Evolutionary conservation across 2,329 filamentous ascomycete species (phyloP).

Genomic region (Hymenoscyphus occultus): DNA sequence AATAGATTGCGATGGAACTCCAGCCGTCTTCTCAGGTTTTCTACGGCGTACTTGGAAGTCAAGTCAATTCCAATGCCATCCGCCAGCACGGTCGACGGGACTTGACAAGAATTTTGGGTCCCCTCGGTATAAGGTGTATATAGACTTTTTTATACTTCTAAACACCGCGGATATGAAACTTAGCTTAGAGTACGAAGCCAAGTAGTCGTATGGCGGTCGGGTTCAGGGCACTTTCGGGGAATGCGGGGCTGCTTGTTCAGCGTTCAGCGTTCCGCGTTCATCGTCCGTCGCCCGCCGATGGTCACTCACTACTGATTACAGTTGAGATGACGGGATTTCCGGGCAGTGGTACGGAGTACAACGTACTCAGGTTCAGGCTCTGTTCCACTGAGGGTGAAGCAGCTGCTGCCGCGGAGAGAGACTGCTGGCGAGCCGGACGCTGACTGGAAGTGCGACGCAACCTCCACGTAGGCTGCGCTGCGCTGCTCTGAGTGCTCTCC

Average conservation of each 20-base stretch:
- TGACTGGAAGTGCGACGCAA: background rate
- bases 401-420: background rate
- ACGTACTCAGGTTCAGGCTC: background rate
- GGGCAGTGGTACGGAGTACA: slow-evolving; percentile 1
- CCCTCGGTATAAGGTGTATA: background rate
- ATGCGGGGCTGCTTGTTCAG: background rate
- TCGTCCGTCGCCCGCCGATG: background rate
- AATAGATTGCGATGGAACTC: background rate
- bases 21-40: background rate
- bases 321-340: slow-evolving; percentile 3
- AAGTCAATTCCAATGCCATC: background rate
- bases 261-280: background rate
- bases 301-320: background rate
- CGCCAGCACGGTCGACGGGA: background rate
- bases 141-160: background rate
- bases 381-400: background rate
- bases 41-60: background rate
- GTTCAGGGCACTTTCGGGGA: background rate
- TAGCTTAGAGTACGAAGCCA: background rate
- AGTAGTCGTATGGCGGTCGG: background rate
- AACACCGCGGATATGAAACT: background rate
- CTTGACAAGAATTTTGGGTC: slow-evolving; percentile 1
- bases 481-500: no score
- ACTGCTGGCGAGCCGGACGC: background rate
- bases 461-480: background rate